phyloP scores from a whole-genome alignment of 306 rosid species.

The Malus domestica region DNA sequence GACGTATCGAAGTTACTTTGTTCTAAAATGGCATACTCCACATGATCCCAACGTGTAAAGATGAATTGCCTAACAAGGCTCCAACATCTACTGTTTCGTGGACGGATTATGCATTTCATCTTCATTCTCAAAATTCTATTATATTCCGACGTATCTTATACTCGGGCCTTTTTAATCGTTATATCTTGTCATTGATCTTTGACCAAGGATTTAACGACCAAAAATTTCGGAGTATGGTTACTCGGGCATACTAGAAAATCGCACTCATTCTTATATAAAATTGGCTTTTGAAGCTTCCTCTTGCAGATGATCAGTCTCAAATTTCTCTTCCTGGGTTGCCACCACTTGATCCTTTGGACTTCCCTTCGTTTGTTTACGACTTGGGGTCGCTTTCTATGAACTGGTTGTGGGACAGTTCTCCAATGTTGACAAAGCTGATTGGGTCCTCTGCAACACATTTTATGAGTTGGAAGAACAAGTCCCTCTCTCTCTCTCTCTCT shows the following conservation, averaged over 20 bases:
- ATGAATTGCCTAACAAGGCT: neutral
- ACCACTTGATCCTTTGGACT: slow-evolving; percentile 30
- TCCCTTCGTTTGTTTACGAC: slow-evolving; percentile 40
- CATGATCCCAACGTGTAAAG: neutral
- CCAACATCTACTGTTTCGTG: neutral
- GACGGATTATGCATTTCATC: slow-evolving; percentile 1
- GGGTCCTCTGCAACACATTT: slow-evolving; percentile 48
- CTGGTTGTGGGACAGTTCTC: slow-evolving; percentile 40
- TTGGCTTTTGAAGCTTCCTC: slow-evolving; percentile 10
- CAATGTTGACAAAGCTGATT: slow-evolving; percentile 37
- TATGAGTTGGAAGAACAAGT: slow-evolving; percentile 53
- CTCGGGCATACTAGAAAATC: no score
- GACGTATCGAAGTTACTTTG: neutral
- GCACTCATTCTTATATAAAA: neutral
- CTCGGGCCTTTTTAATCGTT: no score
- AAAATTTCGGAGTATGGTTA: no score
- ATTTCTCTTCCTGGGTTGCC: slow-evolving; percentile 41
- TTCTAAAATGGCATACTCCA: neutral
- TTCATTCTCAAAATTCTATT: neutral
- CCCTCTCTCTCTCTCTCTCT: neutral
- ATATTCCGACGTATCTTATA: no score
- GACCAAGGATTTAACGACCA: no score
- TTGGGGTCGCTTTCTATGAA: slow-evolving; percentile 26
- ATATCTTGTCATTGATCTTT: no score
- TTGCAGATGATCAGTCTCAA: slow-evolving; percentile 16